Percentiles rank a stretch among this genome's conserved stretches.
Conservation (phyloP, 2,329 filamentous ascomycete genomes). For the Tothia fuscella region DNA sequence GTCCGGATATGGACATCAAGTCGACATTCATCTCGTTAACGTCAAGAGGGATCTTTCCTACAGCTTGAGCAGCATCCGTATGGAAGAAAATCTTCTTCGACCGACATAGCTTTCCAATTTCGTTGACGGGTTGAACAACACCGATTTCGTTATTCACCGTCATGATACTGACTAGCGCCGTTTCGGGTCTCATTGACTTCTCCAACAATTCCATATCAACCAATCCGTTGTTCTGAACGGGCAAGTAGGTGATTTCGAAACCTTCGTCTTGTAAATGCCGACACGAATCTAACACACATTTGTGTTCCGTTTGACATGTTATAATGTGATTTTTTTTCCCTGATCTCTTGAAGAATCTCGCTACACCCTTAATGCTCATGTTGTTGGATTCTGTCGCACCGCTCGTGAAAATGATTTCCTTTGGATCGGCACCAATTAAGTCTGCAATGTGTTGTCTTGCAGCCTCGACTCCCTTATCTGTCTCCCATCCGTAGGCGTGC, state of each 20-base stretch:
- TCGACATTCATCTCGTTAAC: slow-evolving; percentile 98
- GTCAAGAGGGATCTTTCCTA: slow-evolving; percentile 95
- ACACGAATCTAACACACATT: slow-evolving; percentile 96
- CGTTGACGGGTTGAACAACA: slow-evolving; percentile 89
- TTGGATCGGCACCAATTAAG: slow-evolving; percentile 85
- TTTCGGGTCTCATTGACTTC: slow-evolving; percentile 82
- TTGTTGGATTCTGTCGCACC: slow-evolving; percentile 98
- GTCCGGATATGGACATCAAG: slow-evolving; percentile 95
- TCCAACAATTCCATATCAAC: slow-evolving; percentile 74
- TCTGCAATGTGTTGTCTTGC: slow-evolving; percentile 72
- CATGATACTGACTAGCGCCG: slow-evolving; percentile 91
- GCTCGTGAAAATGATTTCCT: slow-evolving; percentile 98
- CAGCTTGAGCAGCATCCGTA: slow-evolving; percentile 89
- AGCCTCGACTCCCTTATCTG: slow-evolving; percentile 82
- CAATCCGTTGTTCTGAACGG: slow-evolving; percentile 77
- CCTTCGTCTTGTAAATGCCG: slow-evolving; percentile 94
- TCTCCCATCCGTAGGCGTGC: slow-evolving; percentile 98
- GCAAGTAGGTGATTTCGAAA: slow-evolving; percentile 92
- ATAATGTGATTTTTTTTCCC: slow-evolving; percentile 99
- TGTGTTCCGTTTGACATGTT: slow-evolving; percentile 95
- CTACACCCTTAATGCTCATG: slow-evolving; percentile 98
- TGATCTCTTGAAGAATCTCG: slow-evolving; percentile 80
- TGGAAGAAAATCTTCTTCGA: slow-evolving; percentile 96
- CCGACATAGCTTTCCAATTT: slow-evolving; percentile 87
- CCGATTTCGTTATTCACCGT: slow-evolving; percentile 99